phyloP scores from a whole-genome alignment of 2,329 filamentous ascomycete genomes.

The Botrytis galanthina region DNA sequence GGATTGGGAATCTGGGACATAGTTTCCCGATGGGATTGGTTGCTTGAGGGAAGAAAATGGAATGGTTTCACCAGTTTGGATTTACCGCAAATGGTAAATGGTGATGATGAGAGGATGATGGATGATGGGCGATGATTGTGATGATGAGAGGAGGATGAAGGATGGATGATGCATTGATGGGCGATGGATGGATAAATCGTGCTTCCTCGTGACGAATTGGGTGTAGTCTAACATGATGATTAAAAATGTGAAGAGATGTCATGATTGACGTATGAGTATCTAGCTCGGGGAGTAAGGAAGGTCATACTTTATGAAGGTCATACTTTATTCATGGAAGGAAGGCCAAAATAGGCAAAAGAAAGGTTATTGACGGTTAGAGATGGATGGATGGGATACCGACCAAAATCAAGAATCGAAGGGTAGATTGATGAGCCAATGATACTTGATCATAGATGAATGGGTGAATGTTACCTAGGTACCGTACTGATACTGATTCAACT shows the following conservation, averaged over 20 bases:
- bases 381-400: background rate
- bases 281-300: too few species aligned
- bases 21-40: background rate
- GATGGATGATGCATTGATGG: background rate
- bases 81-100: background rate
- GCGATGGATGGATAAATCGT: background rate
- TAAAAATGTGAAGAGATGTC: background rate
- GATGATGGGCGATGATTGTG: background rate
- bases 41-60: background rate
- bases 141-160: too few species aligned
- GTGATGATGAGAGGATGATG: background rate
- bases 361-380: conserved; percentile 5
- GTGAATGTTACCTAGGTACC: too few species aligned
- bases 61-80: background rate
- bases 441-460: too few species aligned
- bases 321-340: too few species aligned
- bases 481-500: background rate
- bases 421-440: background rate
- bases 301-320: too few species aligned
- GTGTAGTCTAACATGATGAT: conserved; percentile 6
- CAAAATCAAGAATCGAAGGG: background rate
- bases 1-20: background rate
- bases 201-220: background rate
- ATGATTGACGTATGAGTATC: background rate
- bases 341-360: conserved; percentile 1